Evolutionary conservation across 345 rosid species (phyloP).

Genomic region (Gossypioides kirkii): DNA sequence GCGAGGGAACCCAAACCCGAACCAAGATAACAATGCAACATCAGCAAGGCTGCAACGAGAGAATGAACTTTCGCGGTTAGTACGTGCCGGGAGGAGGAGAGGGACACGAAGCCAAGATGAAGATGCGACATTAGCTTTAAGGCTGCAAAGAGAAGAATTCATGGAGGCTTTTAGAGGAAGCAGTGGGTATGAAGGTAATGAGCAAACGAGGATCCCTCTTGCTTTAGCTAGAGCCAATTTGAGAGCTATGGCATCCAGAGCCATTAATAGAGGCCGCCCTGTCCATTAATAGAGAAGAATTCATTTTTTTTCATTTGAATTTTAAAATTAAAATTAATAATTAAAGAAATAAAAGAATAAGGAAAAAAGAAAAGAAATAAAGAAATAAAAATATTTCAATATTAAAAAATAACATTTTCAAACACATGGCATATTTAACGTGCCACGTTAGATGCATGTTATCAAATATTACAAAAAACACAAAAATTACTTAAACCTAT

Average conservation of each 20-base stretch:
- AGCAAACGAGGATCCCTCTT: conserved; percentile 27
- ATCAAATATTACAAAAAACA: no score
- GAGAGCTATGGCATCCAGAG: conserved; percentile 93
- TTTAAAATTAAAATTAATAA: no score
- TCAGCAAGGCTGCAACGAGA: conserved; percentile 55
- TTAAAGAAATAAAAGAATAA: no score
- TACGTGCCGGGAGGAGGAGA: conserved; percentile 36
- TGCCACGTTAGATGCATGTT: no score
- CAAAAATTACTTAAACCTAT: no score
- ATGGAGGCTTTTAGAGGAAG: conserved; percentile 49
- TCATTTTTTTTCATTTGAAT: no score
- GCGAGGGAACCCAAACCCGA: conserved; percentile 33
- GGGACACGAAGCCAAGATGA: conserved; percentile 49
- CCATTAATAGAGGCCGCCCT: conserved; percentile 48
- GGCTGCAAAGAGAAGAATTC: conserved; percentile 84
- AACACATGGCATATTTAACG: no score
- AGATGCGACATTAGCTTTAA: conserved; percentile 71
- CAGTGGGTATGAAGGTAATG: conserved; percentile 10
- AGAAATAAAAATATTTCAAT: no score
- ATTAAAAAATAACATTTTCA: no score
- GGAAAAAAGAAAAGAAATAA: no score
- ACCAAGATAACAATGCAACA: conserved; percentile 79
- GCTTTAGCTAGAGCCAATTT: conserved; percentile 72
- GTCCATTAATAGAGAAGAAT: no score
- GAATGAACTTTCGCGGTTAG: conserved; percentile 43